Conservation (phyloP, 169 alveolate species). For the Plasmodium ovale region DNA sequence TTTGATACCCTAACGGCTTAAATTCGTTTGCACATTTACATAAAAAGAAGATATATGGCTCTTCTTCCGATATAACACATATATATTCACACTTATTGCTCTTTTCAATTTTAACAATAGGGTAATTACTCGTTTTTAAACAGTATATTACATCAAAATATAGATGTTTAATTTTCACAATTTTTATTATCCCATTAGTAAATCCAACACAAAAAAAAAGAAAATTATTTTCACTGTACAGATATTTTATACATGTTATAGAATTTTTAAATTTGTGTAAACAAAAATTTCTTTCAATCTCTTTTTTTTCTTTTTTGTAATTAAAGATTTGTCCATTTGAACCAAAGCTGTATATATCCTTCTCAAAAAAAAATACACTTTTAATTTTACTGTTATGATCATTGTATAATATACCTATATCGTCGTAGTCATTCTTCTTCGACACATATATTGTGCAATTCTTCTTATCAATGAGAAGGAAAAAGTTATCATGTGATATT, state of each 20-base stretch:
- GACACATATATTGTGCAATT: constrained; percentile 39
- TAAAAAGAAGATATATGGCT: constrained; percentile 44
- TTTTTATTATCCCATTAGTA: constrained; percentile 49
- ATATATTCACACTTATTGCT: constrained; percentile 16
- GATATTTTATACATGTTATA: constrained; percentile 36
- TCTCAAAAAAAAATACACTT: constrained; percentile 27
- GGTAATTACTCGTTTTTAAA: constrained; percentile 50
- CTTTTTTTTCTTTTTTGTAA: constrained; percentile 30
- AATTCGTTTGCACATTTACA: not conserved
- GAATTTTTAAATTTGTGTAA: constrained; percentile 28
- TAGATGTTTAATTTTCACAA: constrained; percentile 36
- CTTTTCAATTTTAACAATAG: constrained; percentile 35
- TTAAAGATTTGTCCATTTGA: constrained; percentile 36
- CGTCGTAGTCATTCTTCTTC: constrained; percentile 42
- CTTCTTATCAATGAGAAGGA: constrained; percentile 23
- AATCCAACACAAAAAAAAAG: constrained; percentile 62
- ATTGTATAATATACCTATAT: constrained; percentile 42
- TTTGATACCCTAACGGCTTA: constrained; percentile 44
- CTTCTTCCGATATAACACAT: constrained; percentile 39
- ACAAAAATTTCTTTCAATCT: constrained; percentile 33
- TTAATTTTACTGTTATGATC: constrained; percentile 55
- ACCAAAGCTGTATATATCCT: constrained; percentile 42
- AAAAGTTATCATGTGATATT: constrained; percentile 19
- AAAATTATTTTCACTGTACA: constrained; percentile 25
- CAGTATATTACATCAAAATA: constrained; percentile 38